Percentiles rank a stretch among this genome's conserved stretches.
Evolutionary conservation across 208 protist species (phyloP).

Genomic region (Acanthamoeba quina): DNA sequence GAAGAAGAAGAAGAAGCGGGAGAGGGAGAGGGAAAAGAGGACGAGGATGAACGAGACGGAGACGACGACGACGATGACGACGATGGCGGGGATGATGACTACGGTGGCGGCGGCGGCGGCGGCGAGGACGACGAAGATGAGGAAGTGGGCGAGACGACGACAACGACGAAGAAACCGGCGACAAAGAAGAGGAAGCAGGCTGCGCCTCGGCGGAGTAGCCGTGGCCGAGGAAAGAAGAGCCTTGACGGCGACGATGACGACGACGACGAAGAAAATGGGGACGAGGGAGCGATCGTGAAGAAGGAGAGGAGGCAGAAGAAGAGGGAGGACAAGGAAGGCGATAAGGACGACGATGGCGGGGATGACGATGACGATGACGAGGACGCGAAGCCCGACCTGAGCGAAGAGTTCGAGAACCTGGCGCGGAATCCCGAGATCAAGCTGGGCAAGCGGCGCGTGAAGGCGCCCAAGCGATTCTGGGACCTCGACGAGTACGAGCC

Average conservation of each 20-base stretch:
- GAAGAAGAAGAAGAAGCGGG: neutral
- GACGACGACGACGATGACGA: neutral
- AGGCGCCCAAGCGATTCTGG: slow-evolving; percentile 60
- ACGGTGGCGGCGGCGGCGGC: neutral
- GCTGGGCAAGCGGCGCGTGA: slow-evolving; percentile 51
- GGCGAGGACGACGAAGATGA: neutral
- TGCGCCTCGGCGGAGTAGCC: neutral
- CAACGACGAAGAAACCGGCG: neutral
- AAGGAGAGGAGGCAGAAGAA: neutral
- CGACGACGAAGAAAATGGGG: neutral
- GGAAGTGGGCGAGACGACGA: neutral
- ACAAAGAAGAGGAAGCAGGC: neutral
- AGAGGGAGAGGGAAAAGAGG: neutral
- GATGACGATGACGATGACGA: neutral
- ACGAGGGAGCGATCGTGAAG: neutral
- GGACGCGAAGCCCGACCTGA: slow-evolving; percentile 41
- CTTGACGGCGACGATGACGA: neutral
- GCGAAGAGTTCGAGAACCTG: slow-evolving; percentile 53
- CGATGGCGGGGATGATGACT: neutral
- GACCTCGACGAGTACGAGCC: slow-evolving; percentile 58
- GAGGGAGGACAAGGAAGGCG: neutral
- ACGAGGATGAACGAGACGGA: neutral
- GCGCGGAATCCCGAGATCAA: slow-evolving; percentile 45
- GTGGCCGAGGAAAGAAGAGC: neutral
- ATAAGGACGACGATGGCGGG: neutral